Base-by-base conservation (phyloP, 306 rosid genomes). In the Glycyrrhiza uralensis region DNA sequence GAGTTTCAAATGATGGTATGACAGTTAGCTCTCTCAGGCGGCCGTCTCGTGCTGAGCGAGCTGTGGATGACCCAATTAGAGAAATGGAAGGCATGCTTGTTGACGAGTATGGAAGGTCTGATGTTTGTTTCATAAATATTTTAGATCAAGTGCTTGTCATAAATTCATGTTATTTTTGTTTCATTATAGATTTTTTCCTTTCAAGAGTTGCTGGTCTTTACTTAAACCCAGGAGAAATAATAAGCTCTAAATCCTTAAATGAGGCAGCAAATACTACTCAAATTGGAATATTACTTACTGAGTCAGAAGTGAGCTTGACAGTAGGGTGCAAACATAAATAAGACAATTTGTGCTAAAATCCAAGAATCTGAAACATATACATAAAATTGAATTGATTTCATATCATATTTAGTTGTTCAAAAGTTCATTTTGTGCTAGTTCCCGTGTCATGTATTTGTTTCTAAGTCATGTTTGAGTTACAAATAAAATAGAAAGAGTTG, bases 51-150 rank as follows among this genome's bases (percentile, higher is more conserved):
- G 86, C 97, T 35, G 99, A 95, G 87, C 95, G 99, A 56, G 83
- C 97, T 19, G 85, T 95, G 66, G 99, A 95, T 80, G 99, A 95
- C 77, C 99, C 99, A 59, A 87, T 95, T 35, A 91, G 99, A 78
- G 99, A 95, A 89, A 95, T 95, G 99, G 99, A 95, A 76, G 99
- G 97, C 85, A 95, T 95, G 99, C 86, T 91, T 76, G 99, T 95
- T 80, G 99, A 95, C 81, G 99, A 95, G 81, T 95, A 95, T 76
- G 99, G 99, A 73, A 95, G 99, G 99, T 94, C 52, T 81, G 90
- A 4, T 29, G 26, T 42, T 62, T 77, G 29, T 68, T 72, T 47
- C 23, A 7, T 69, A 8, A 15, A 50, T 19, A 23, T 61, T 36
- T 71, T 15, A 57, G 15, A 59, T 33, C 41, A 12, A 7, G 29